Percentiles rank a stretch among this genome's conserved stretches.
These are phyloP conservation scores for Herpetospermum pedunculosum DNA, from an alignment of 306 rosid genomes.

Conservation along the genomic window DNA sequence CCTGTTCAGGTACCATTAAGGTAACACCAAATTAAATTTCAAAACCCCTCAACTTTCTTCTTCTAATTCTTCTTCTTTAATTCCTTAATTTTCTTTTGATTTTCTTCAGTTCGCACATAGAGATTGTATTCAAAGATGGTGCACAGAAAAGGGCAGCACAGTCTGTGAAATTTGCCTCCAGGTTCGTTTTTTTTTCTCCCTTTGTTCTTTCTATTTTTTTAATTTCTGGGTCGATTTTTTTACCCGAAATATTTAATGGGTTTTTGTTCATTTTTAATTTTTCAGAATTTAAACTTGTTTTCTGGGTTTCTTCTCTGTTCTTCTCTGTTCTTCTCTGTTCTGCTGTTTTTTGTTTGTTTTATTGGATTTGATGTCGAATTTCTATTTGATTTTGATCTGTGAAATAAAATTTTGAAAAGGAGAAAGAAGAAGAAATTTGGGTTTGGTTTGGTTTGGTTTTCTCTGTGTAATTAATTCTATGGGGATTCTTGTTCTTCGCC, in stretches of 20 bases:
- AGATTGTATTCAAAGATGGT: constrained; percentile 98
- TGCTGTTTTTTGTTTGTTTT: background rate
- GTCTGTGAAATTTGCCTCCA: constrained; percentile 91
- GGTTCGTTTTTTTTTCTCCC: constrained; percentile 20
- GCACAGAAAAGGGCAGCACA: constrained; percentile 79
- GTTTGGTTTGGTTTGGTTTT: background rate
- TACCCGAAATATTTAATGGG: background rate
- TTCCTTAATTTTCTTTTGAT: background rate
- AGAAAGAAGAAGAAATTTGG: too few species aligned
- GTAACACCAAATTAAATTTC: constrained; percentile 14
- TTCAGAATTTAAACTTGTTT: background rate
- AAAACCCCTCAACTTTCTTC: background rate
- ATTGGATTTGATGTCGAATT: background rate
- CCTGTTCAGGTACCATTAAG: constrained; percentile 96
- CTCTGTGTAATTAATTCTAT: background rate
- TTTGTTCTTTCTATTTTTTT: background rate
- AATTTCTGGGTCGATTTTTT: background rate
- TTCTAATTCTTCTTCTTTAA: background rate
- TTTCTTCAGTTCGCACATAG: constrained; percentile 73
- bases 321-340: background rate
- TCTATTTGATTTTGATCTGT: background rate
- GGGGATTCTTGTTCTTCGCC: background rate
- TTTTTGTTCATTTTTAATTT: background rate
- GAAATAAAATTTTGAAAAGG: background rate
- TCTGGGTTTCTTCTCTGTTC: background rate